Evolutionary conservation across 768 basidiomycete genomes (phyloP), one percentile per base, ranked within the genome.

Genomic region (Tephrocybe sp.): DNA sequence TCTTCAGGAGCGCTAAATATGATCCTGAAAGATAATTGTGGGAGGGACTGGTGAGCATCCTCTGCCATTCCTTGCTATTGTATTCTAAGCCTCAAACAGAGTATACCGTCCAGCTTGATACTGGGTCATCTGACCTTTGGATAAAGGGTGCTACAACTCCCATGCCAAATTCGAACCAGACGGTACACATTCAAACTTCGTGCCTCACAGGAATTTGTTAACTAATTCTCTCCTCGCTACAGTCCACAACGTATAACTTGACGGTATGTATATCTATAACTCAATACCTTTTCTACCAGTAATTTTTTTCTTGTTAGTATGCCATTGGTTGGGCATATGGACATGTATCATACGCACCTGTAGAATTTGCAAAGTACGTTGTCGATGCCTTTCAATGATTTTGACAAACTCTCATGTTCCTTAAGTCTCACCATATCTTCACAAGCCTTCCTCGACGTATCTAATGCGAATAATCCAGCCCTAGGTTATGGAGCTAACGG

Each of bases 81-180:
- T 38, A 46, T 30, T 49, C 55, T 53, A 45, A 57, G 44, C 35
- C 26, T 20, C 13, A 22, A 40, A 1, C 55, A 92, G 89, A 74
- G 13, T 89, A 85, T 65, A 69, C 77, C 43, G 79, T 91, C 12
- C 91, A 93, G 65, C 71, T 93, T 42, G 91, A 93, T 68, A 91
- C 89, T 1, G 91, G 91, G 54, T 92, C 89, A 9, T 87, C 80
- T 55, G 91, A 93, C 68, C 75, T 93, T 26, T 92, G 89, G 83
- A 75, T 89, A 45, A 70, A 78, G 54, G 76, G 77, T 17, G 53
- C 69, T 30, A 62, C 65, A 1, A 68, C 68, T 33, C 75, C 82
- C 12, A 63, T 84, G 53, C 80, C 84, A 23, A 74, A 73, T 49
- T 61, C 72, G 32, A 68, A 68, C 12, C 62, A 70, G 48, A 83